A percentile compares a stretch with the other conserved stretches of the same genome.
phyloP scores from a whole-genome alignment of 345 rosid genomes.

The Brassica rapa region DNA sequence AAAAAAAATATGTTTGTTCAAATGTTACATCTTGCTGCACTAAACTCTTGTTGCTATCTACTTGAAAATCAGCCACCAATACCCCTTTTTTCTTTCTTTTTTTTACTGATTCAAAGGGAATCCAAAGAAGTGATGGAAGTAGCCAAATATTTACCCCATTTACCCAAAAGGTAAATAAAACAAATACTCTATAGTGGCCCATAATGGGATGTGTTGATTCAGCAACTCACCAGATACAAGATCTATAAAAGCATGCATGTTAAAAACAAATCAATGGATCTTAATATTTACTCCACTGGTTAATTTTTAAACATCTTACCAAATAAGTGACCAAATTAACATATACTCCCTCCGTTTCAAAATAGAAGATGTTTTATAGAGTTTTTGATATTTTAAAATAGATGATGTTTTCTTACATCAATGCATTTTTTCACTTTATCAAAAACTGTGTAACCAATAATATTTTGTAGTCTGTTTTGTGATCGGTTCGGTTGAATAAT shows the following conservation, averaged over 20 bases:
- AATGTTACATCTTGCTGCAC: constrained; percentile 10
- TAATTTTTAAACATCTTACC: background rate
- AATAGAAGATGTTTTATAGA: no score
- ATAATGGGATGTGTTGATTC: constrained; percentile 11
- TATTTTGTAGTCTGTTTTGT: no score
- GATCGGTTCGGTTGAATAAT: no score
- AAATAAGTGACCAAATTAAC: no score
- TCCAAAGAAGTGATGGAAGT: constrained; percentile 36
- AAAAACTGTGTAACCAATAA: no score
- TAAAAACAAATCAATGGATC: background rate
- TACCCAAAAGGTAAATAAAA: constrained; percentile 1
- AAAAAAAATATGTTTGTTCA: background rate
- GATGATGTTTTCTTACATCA: no score
- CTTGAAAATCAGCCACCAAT: background rate
- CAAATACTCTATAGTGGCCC: constrained; percentile 5
- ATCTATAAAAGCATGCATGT: background rate
- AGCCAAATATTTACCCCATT: constrained; percentile 26
- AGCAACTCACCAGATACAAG: no score
- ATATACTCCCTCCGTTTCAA: no score
- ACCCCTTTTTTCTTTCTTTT: background rate
- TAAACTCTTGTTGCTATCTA: background rate
- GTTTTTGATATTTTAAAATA: no score
- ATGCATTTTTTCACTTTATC: no score
- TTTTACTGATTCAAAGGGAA: constrained; percentile 20
- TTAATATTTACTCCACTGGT: background rate